Percentiles rank a stretch among this genome's conserved stretches.
Conservation (phyloP, 106 monocot genomes). For the Apostasia ramifera region DNA sequence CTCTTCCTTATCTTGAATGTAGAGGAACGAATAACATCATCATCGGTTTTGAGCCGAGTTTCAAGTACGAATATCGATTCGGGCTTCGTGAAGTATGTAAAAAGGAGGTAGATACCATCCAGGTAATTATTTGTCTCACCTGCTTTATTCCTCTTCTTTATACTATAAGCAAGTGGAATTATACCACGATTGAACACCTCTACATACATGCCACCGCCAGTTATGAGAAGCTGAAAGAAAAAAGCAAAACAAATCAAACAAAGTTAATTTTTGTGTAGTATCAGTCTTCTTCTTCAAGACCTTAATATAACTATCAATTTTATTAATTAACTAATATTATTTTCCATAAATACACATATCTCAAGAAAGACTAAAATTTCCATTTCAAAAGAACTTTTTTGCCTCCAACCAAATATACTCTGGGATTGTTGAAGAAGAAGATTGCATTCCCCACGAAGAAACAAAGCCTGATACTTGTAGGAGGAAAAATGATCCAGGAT, state of each 20-base stretch:
- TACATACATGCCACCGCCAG: constrained; percentile 88
- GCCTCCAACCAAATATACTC: too few relatives aligned
- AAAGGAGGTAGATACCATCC: constrained; percentile 88
- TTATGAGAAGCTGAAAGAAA: constrained; percentile 58
- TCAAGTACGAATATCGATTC: constrained; percentile 62
- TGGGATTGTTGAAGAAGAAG: too few relatives aligned
- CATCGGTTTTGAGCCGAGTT: constrained; percentile 46
- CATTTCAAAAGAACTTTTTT: too few relatives aligned
- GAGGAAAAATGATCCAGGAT: too few relatives aligned
- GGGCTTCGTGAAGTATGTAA: constrained; percentile 88
- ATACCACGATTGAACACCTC: constrained; percentile 90
- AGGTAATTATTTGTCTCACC: constrained; percentile 73
- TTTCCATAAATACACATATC: too few relatives aligned
- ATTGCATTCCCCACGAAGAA: too few relatives aligned
- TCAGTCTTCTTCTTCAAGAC: too few relatives aligned
- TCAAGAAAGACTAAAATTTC: too few relatives aligned
- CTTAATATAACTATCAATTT: too few relatives aligned
- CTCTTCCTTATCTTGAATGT: constrained; percentile 69
- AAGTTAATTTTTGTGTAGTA: too few relatives aligned
- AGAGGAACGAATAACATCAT: constrained; percentile 73
- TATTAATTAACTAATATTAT: too few relatives aligned
- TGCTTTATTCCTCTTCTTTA: constrained; percentile 83
- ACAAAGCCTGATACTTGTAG: too few relatives aligned
- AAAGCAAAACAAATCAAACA: background rate
- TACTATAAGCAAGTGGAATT: constrained; percentile 80